Base-by-base conservation (phyloP, 2,329 filamentous ascomycete species). In the Stagonosporopsis cucurbitacearum region DNA sequence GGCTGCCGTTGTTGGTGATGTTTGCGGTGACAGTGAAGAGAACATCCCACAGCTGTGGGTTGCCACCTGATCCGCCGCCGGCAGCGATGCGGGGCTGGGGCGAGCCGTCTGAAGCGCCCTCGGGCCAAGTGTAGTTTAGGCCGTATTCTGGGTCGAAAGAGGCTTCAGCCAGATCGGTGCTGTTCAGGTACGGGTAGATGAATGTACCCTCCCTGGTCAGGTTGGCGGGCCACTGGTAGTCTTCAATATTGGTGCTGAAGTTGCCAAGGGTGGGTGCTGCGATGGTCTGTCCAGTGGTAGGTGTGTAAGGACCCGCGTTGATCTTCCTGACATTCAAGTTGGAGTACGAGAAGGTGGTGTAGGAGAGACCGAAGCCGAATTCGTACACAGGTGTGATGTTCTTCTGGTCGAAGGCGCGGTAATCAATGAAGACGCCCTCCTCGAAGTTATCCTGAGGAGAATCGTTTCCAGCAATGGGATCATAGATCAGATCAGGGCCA, bases 391-490 rank as follows among this genome's bases (percentile, higher is more conserved):
- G 90, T 1, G 85, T 84, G 50, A 85, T 82, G 63, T 85, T 80
- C 52, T 82, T 74, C 67, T 82, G 81, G 77, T 96, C 91, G 48
- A 95, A 91, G 62, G 86, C 81, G 35, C 89, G 85, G 78, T 92
- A 92, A 75, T 95, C 91, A 69, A 96, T 92, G 74, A 93, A 91
- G 48, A 89, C 81, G 15, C 91, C 91, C 75, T 95, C 91, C 6
- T 80, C 79, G 70, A 92, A 96, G 66, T 91, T 84, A 35, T 86
- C 79, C 68, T 95, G 91, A 4, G 90, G 90, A 12, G 86, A 84
- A 26, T 69, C 80, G 12, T 80, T 71, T 44, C 86, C 88, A 56
- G 90, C 89, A 78, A 90, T 92, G 26, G 88, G 84, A 68, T 84
- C 73, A 74, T 88, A 88, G 44, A 88, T 74, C n/a, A 92, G 71